A percentile compares a stretch with the other conserved stretches of the same genome.
Evolutionary conservation across 2,329 filamentous ascomycete genomes (phyloP).

Genomic region (Sporothrix protearum): DNA sequence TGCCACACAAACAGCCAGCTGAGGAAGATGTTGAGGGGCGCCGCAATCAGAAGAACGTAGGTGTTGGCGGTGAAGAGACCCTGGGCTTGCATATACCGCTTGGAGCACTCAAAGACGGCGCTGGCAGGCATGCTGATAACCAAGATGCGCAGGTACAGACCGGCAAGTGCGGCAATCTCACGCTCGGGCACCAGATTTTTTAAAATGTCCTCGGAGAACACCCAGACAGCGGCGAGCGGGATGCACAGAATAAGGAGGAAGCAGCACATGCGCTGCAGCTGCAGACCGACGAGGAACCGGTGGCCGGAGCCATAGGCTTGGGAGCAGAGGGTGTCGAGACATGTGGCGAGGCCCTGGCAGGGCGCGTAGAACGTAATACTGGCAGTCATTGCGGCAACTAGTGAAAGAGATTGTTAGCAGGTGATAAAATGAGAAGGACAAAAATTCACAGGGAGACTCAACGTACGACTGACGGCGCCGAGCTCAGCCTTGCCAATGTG

Average conservation of each 20-base stretch:
- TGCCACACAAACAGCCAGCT: conserved; percentile 79
- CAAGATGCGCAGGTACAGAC: conserved; percentile 67
- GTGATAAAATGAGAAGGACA: background rate
- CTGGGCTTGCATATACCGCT: conserved; percentile 78
- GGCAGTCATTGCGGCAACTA: conserved; percentile 70
- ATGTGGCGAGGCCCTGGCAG: conserved; percentile 82
- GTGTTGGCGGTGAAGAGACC: conserved; percentile 76
- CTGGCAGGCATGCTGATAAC: conserved; percentile 71
- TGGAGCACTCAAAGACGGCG: conserved; percentile 70
- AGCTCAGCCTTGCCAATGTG: conserved; percentile 68
- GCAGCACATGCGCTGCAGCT: conserved; percentile 75
- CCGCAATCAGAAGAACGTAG: conserved; percentile 71
- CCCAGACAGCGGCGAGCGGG: conserved; percentile 68
- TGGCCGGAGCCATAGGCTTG: conserved; percentile 92
- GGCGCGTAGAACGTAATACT: conserved; percentile 75
- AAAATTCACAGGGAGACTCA: background rate
- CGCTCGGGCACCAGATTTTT: conserved; percentile 64
- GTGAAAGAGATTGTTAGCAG: background rate
- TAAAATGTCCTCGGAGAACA: conserved; percentile 63
- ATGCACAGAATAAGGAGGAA: conserved; percentile 68
- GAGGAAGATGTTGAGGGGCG: conserved; percentile 71
- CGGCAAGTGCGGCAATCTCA: conserved; percentile 67
- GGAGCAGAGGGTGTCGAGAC: conserved; percentile 85
- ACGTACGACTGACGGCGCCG: conserved; percentile 57
- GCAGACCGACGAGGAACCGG: conserved; percentile 80